Evolutionary conservation across 129 eudicot genomes (phyloP).

Genomic region (Rutidosis leptorrhynchoides): DNA sequence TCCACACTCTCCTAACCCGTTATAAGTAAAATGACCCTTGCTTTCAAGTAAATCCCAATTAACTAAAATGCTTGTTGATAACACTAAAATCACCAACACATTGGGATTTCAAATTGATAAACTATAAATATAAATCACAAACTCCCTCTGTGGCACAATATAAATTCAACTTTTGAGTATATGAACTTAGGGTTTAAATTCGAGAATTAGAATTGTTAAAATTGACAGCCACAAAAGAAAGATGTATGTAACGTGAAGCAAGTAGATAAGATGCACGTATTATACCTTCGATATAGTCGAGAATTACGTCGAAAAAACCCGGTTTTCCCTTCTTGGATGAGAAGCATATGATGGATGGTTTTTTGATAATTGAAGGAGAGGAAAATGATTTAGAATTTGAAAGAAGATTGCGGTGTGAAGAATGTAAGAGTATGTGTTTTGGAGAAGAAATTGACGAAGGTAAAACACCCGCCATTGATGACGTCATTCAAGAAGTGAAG

Average conservation of each 20-base stretch:
- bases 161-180: neutral
- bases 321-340: conserved; percentile 69
- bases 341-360: conserved; percentile 42
- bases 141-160: neutral
- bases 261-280: conserved; percentile 14
- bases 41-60: too few species aligned
- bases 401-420: conserved; percentile 5
- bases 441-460: conserved; percentile 40
- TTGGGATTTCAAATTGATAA: too few species aligned
- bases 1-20: too few species aligned
- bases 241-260: neutral
- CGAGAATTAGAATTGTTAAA: neutral
- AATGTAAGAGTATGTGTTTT: conserved; percentile 20
- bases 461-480: conserved; percentile 51
- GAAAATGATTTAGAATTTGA: neutral
- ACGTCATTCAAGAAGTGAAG: neutral
- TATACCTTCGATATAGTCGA: conserved; percentile 93
- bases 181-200: neutral
- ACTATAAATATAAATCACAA: neutral
- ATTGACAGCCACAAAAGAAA: neutral
- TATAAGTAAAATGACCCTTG: too few species aligned
- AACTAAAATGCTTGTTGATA: too few species aligned
- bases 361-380: conserved; percentile 13
- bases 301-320: conserved; percentile 75
- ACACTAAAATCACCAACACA: too few species aligned